These are phyloP conservation scores for Eutrema heterophyllum DNA, from an alignment of 345 rosid genomes.

Conservation along the genomic window DNA sequence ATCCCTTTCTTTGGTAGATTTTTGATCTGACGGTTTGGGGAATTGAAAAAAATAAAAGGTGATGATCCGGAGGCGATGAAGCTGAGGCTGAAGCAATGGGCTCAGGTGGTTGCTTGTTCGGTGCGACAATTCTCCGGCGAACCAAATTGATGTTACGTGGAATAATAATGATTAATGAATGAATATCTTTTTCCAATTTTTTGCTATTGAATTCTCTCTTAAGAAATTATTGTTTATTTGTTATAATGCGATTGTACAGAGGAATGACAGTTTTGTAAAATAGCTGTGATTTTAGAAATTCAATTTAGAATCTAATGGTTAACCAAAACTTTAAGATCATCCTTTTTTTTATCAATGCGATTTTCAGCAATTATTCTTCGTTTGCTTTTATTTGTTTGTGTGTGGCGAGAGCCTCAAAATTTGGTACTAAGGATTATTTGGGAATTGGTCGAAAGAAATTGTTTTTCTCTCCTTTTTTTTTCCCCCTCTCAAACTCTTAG, in stretches of 20 bases:
- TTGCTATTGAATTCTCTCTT: background rate
- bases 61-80: conserved; percentile 72
- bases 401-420: no score
- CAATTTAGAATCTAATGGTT: conserved; percentile 7
- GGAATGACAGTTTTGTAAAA: conserved; percentile 22
- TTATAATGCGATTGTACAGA: conserved; percentile 16
- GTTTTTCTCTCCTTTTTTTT: no score
- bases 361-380: background rate
- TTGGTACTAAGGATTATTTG: no score
- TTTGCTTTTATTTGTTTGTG: background rate
- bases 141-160: conserved; percentile 22
- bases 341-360: background rate
- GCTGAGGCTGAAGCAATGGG: conserved; percentile 80
- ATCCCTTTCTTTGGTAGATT: background rate
- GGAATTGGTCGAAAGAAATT: background rate
- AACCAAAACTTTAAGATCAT: background rate
- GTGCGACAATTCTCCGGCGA: conserved; percentile 55
- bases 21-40: background rate
- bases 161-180: background rate
- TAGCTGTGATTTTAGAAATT: conserved; percentile 18
- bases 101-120: conserved; percentile 79
- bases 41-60: conserved; percentile 30
- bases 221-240: conserved; percentile 7
- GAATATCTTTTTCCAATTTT: background rate
- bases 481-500: background rate